These are phyloP conservation scores for Extremus antarcticus DNA, from an alignment of 495 filamentous ascomycete species.

Conservation along the genomic window DNA sequence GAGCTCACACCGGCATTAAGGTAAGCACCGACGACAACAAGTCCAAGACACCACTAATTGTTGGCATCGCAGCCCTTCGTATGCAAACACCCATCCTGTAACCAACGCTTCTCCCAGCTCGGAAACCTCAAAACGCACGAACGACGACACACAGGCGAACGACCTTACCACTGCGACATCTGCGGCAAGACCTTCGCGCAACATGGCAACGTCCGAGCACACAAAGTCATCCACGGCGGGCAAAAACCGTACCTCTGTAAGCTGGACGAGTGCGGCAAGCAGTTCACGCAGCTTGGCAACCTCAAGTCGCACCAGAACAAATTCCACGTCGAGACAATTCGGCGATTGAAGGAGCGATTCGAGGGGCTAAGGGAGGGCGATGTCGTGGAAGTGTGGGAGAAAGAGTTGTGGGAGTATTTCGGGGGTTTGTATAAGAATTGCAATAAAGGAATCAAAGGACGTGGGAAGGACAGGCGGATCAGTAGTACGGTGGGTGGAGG, in stretches of 20 bases:
- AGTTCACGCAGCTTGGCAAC: slow-evolving; percentile 82
- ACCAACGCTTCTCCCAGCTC: slow-evolving; percentile 73
- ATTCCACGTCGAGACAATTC: slow-evolving; percentile 67
- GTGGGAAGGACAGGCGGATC: slow-evolving; percentile 61
- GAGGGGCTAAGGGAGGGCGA: slow-evolving; percentile 50
- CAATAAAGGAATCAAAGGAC: slow-evolving; percentile 88
- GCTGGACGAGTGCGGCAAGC: slow-evolving; percentile 71
- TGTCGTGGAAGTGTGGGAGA: slow-evolving; percentile 55
- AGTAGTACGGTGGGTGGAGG: background rate
- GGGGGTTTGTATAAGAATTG: slow-evolving; percentile 82
- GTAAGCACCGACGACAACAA: too few species aligned
- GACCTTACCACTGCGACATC: slow-evolving; percentile 70
- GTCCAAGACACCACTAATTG: background rate
- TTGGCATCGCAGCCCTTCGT: too few species aligned
- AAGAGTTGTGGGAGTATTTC: slow-evolving; percentile 79
- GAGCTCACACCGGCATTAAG: slow-evolving; percentile 85
- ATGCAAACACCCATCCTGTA: slow-evolving; percentile 65
- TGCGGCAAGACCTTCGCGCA: slow-evolving; percentile 79
- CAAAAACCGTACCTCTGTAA: slow-evolving; percentile 71
- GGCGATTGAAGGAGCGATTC: slow-evolving; percentile 63
- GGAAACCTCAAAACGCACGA: slow-evolving; percentile 88
- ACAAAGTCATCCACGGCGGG: slow-evolving; percentile 69
- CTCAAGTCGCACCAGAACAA: slow-evolving; percentile 95
- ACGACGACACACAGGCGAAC: slow-evolving; percentile 76
- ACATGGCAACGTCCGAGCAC: slow-evolving; percentile 75